phyloP scores from a whole-genome alignment of 2,329 filamentous ascomycete species.

The Blastomyces percursus region DNA sequence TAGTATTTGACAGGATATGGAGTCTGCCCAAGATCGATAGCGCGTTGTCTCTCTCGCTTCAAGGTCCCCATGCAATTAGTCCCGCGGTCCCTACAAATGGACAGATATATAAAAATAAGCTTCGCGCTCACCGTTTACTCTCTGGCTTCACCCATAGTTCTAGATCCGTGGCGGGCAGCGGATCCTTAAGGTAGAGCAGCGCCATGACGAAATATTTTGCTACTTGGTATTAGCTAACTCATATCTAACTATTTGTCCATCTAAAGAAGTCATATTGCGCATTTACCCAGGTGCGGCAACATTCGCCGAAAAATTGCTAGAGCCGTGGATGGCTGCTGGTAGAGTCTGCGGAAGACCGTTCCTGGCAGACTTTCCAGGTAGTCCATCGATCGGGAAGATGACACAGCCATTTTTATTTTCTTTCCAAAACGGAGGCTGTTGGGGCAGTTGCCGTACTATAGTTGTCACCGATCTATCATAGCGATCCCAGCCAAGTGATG shows the following conservation, averaged over 20 bases:
- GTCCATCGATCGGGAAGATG: slow-evolving; percentile 59
- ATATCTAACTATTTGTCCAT: not conserved
- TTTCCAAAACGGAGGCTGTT: not conserved
- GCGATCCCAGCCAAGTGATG: not conserved
- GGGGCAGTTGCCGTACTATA: slow-evolving; percentile 9
- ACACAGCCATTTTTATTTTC: slow-evolving; percentile 39
- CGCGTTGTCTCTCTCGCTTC: slow-evolving; percentile 70
- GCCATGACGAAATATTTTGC: slow-evolving; percentile 96
- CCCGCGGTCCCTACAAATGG: slow-evolving; percentile 23
- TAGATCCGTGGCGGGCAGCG: slow-evolving; percentile 67
- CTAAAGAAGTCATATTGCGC: not conserved
- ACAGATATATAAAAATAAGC: slow-evolving; percentile 24
- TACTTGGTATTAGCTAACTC: slow-evolving; percentile 26
- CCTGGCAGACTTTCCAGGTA: slow-evolving; percentile 88
- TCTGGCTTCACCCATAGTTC: slow-evolving; percentile 74
- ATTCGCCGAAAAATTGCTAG: slow-evolving; percentile 95
- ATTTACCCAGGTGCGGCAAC: slow-evolving; percentile 73
- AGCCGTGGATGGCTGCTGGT: slow-evolving; percentile 90
- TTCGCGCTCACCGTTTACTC: slow-evolving; percentile 41
- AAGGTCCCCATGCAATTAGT: not conserved
- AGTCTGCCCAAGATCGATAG: slow-evolving; percentile 70
- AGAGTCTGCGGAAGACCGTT: slow-evolving; percentile 80
- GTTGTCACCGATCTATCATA: slow-evolving; percentile 13
- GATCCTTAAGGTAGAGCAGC: slow-evolving; percentile 77
- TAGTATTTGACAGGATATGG: slow-evolving; percentile 67